Percentiles rank a stretch among this genome's conserved stretches.
phyloP scores from a whole-genome alignment of 1,284 basidiomycete genomes.

The Apiotrichum laibachii region DNA sequence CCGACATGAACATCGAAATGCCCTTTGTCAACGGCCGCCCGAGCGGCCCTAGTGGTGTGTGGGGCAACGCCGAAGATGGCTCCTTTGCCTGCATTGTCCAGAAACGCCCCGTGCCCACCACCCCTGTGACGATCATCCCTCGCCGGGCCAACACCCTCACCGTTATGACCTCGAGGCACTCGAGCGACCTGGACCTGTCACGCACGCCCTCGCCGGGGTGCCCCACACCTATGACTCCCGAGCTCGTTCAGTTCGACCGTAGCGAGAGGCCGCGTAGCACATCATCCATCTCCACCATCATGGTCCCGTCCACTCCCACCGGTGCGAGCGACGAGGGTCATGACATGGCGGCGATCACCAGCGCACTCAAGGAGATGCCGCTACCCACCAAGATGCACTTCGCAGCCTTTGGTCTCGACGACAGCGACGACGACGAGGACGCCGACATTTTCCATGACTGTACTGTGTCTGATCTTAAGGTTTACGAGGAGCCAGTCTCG shows the following conservation, averaged over 20 bases:
- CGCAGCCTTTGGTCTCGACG: background rate
- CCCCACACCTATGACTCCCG: background rate
- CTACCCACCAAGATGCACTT: background rate
- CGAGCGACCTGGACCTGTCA: background rate
- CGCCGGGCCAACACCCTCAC: background rate
- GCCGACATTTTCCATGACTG: background rate
- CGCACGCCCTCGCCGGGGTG: background rate
- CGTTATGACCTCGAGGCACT: background rate
- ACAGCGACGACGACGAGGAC: background rate
- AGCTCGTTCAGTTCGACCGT: background rate
- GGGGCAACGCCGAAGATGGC: background rate
- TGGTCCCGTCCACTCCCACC: background rate
- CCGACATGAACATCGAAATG: background rate
- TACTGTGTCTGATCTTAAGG: background rate
- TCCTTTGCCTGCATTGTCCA: no score
- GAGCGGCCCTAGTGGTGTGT: background rate
- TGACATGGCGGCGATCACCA: background rate
- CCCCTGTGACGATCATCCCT: background rate
- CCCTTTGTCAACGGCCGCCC: background rate
- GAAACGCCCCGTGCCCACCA: background rate
- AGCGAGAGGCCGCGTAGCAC: background rate
- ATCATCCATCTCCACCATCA: background rate
- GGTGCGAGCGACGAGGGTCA: slow-evolving; percentile 4
- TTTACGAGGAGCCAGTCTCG: background rate
- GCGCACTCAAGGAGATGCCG: background rate